A percentile compares a stretch with the other conserved stretches of the same genome.
Evolutionary conservation across 1,284 basidiomycete genomes (phyloP).

Genomic region (Veloporphyrellus conicus): DNA sequence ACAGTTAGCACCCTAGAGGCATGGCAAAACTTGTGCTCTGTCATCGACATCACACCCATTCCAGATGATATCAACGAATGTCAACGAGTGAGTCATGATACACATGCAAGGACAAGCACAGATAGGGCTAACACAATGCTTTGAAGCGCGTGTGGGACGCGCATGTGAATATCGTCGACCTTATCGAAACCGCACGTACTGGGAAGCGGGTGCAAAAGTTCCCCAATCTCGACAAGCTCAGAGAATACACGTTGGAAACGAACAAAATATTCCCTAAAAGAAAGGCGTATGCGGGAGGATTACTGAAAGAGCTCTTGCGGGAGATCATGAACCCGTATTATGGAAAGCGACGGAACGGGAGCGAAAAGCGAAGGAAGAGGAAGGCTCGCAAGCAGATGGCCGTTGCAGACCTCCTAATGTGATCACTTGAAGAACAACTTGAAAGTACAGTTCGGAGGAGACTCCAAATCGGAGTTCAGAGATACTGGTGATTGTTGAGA

Average conservation of each 20-base stretch:
- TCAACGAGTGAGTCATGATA: conserved; percentile 3
- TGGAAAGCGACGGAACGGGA: conserved; percentile 17
- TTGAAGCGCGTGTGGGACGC: conserved; percentile 15
- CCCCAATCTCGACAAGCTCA: conserved; percentile 12
- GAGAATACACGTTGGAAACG: conserved; percentile 2
- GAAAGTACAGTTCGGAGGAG: no score
- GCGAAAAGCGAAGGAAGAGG: conserved; percentile 14
- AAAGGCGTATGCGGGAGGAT: conserved; percentile 11
- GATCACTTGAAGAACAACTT: not conserved
- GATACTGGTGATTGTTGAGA: no score
- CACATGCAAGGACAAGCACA: not conserved
- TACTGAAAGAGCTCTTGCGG: conserved; percentile 14
- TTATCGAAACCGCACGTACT: conserved; percentile 9
- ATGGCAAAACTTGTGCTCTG: conserved; percentile 15
- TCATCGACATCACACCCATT: conserved; percentile 10
- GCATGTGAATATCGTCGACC: conserved; percentile 17
- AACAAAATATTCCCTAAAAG: conserved; percentile 8
- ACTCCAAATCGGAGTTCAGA: no score
- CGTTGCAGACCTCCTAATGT: not conserved
- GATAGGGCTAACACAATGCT: not conserved
- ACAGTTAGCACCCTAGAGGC: conserved; percentile 1
- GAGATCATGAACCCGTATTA: conserved; percentile 11
- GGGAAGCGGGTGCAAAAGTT: conserved; percentile 8
- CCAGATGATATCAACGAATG: conserved; percentile 9
- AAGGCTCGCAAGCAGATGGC: conserved; percentile 10